Evolutionary conservation across 371 early-diverging fungal genomes (phyloP).

Genomic region (Mucor ambiguus): DNA sequence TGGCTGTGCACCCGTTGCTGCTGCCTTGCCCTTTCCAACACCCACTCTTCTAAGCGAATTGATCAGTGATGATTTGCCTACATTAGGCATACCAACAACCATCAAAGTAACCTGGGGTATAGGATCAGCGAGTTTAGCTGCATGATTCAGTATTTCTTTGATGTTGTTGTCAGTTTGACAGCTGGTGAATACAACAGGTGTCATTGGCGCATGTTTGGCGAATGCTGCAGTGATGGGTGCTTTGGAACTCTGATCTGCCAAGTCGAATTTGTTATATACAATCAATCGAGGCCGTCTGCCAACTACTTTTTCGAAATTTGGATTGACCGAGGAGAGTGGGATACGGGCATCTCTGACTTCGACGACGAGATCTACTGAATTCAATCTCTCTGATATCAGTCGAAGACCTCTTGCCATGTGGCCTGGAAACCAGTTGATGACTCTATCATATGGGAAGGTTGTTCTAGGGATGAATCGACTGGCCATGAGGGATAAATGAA

Average conservation of each 20-base stretch:
- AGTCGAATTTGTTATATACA: constrained; percentile 92
- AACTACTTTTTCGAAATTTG: constrained; percentile 76
- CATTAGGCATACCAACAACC: constrained; percentile 96
- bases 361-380: constrained; percentile 83
- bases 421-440: constrained; percentile 94
- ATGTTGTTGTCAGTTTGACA: constrained; percentile 65
- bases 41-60: constrained; percentile 83
- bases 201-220: constrained; percentile 49
- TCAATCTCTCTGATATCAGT: constrained; percentile 70
- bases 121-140: constrained; percentile 53
- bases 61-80: constrained; percentile 93
- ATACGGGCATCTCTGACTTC: constrained; percentile 95
- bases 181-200: constrained; percentile 73
- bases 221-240: constrained; percentile 55
- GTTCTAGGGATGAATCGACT: constrained; percentile 40
- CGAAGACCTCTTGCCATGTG: constrained; percentile 92
- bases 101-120: constrained; percentile 66
- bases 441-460: constrained; percentile 62
- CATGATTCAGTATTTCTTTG: constrained; percentile 65
- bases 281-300: constrained; percentile 72
- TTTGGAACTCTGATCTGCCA: constrained; percentile 66
- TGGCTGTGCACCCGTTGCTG: constrained; percentile 83
- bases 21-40: constrained; percentile 77
- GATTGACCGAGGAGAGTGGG: constrained; percentile 89
- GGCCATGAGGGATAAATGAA: not conserved